Conservation (phyloP, 768 basidiomycete genomes). For the Amanita molliuscula region DNA sequence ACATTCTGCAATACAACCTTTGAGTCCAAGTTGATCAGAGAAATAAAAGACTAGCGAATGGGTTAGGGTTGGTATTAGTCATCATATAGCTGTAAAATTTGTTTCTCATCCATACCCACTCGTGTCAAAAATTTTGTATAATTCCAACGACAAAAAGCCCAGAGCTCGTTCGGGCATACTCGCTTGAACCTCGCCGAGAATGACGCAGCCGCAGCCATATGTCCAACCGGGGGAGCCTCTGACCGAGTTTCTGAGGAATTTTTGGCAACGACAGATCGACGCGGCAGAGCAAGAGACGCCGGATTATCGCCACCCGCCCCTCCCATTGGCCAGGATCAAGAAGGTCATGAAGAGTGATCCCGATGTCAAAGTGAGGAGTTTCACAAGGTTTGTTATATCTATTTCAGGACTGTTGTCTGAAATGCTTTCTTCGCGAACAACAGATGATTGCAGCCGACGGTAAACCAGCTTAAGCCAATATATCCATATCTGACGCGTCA, state of each 20-base stretch:
- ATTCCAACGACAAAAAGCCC: neutral
- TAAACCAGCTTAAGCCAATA: slow-evolving; percentile 20
- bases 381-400: neutral
- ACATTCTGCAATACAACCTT: slow-evolving; percentile 38
- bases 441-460: slow-evolving; percentile 99
- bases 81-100: neutral
- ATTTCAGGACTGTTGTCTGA: neutral
- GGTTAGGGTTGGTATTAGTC: slow-evolving; percentile 1
- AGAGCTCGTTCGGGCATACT: neutral
- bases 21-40: neutral
- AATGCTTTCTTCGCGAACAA: neutral
- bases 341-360: slow-evolving; percentile 99
- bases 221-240: slow-evolving; percentile 83
- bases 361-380: slow-evolving; percentile 74
- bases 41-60: neutral
- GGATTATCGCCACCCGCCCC: slow-evolving; percentile 78
- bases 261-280: slow-evolving; percentile 88
- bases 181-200: neutral
- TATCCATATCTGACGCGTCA: neutral
- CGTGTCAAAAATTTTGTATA: neutral
- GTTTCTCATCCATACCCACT: slow-evolving; percentile 1
- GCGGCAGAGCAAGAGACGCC: slow-evolving; percentile 81
- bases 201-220: slow-evolving; percentile 35
- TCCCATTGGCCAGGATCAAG: slow-evolving; percentile 94
- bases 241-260: slow-evolving; percentile 73